Conservation (phyloP, 1,139 yeast genomes). For the Entelexis sorbosivorans region DNA sequence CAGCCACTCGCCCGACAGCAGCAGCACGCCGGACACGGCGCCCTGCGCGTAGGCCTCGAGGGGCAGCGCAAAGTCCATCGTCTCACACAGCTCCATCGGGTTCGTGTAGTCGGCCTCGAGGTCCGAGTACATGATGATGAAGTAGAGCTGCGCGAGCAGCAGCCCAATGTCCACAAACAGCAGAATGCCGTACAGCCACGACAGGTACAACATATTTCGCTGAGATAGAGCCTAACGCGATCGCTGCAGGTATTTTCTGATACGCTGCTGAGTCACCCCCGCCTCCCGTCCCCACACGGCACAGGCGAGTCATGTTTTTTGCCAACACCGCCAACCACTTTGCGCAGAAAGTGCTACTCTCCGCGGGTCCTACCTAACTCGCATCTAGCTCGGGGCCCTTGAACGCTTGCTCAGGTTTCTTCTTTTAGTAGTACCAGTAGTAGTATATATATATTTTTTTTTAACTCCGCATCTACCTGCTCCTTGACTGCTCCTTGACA, state of each 20-base stretch:
- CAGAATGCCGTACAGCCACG: constrained; percentile 21
- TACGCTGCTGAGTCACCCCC: background rate
- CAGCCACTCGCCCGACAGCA: constrained; percentile 80
- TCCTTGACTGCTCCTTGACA: no score
- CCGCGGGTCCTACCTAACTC: no score
- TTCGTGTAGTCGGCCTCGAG: constrained; percentile 73
- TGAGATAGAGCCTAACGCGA: background rate
- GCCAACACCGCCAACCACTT: no score
- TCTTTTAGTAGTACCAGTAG: no score
- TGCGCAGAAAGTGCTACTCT: no score
- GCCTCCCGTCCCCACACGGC: background rate
- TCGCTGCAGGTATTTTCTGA: background rate
- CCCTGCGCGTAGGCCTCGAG: constrained; percentile 73
- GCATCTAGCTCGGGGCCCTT: no score
- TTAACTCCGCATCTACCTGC: no score
- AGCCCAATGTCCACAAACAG: constrained; percentile 22
- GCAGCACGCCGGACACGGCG: constrained; percentile 50
- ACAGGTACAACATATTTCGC: constrained; percentile 5
- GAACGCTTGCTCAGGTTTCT: no score
- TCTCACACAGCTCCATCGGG: constrained; percentile 73
- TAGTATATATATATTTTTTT: no score
- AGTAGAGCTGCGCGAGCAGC: constrained; percentile 48
- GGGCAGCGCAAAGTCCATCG: constrained; percentile 47
- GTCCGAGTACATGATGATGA: constrained; percentile 73
- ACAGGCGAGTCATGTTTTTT: no score